These are phyloP conservation scores for Linum trigynum DNA, from an alignment of 345 rosid genomes.

Conservation along the genomic window DNA sequence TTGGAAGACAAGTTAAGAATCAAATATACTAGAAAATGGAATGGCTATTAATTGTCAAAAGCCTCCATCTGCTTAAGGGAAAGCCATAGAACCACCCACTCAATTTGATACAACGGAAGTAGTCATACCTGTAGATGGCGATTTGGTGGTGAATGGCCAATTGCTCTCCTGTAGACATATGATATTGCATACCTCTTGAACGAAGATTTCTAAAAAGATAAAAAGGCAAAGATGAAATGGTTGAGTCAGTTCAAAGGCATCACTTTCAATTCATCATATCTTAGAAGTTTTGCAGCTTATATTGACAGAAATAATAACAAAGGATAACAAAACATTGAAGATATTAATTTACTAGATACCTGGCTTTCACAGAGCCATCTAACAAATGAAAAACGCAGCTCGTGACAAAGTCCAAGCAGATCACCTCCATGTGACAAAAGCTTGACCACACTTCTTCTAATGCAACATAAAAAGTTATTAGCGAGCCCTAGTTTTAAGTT, in stretches of 20 bases:
- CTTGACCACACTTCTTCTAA: constrained; percentile 72
- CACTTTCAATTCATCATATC: background rate
- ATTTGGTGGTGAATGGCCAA: constrained; percentile 95
- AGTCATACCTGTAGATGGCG: constrained; percentile 65
- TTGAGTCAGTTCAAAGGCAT: constrained; percentile 1
- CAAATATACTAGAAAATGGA: background rate
- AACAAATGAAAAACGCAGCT: constrained; percentile 79
- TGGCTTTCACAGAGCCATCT: constrained; percentile 58
- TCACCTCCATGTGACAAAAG: constrained; percentile 88
- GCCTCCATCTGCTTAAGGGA: background rate
- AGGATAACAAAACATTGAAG: too few species aligned
- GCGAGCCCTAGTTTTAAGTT: constrained; percentile 14
- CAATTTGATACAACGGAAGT: constrained; percentile 1
- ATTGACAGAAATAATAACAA: too few species aligned
- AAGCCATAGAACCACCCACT: background rate
- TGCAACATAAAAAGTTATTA: constrained; percentile 25
- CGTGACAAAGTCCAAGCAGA: constrained; percentile 83
- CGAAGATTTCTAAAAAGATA: constrained; percentile 57
- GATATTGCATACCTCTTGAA: constrained; percentile 83
- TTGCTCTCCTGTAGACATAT: constrained; percentile 72
- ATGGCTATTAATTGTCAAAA: too few species aligned
- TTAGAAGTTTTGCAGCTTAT: too few species aligned
- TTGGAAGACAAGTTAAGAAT: constrained; percentile 7
- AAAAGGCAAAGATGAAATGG: constrained; percentile 1
- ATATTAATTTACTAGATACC: constrained; percentile 31